These are phyloP conservation scores for Primulina huaijiensis DNA, from an alignment of 257 asterid genomes.

Conservation along the genomic window DNA sequence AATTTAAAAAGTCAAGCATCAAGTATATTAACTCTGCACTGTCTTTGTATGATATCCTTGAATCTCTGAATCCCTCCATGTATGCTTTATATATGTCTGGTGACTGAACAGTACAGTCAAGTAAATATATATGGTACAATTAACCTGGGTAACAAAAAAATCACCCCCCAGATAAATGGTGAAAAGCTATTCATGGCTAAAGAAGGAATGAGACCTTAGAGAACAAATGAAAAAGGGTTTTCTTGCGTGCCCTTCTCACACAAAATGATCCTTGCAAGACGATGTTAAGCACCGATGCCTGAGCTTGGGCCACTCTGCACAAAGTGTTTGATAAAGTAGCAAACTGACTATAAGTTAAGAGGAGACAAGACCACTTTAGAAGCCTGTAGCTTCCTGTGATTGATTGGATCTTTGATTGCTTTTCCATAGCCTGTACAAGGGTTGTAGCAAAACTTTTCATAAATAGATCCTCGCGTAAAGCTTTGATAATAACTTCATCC, in stretches of 20 bases:
- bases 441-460: slow-evolving; percentile 83
- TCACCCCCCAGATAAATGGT: slow-evolving; percentile 22
- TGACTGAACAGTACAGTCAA: slow-evolving; percentile 48
- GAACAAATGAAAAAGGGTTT: slow-evolving; percentile 52
- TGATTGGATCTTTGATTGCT: slow-evolving; percentile 68
- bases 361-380: slow-evolving; percentile 83
- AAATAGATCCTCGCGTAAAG: slow-evolving; percentile 51
- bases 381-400: slow-evolving; percentile 65
- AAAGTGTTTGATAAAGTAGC: slow-evolving; percentile 69
- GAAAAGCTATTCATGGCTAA: slow-evolving; percentile 18
- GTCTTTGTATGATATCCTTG: slow-evolving; percentile 71
- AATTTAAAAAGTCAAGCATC: slow-evolving; percentile 61
- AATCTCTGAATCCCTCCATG: slow-evolving; percentile 72
- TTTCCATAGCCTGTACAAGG: slow-evolving; percentile 94
- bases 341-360: slow-evolving; percentile 69
- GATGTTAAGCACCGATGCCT: slow-evolving; percentile 63
- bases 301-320: slow-evolving; percentile 72
- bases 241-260: slow-evolving; percentile 66
- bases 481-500: slow-evolving; percentile 68
- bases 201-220: slow-evolving; percentile 49
- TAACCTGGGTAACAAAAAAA: neutral
- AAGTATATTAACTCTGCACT: slow-evolving; percentile 60
- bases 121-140: slow-evolving; percentile 18
- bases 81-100: slow-evolving; percentile 61
- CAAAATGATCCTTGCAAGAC: slow-evolving; percentile 72